Percentiles rank a stretch among this genome's conserved stretches.
Evolutionary conservation across 306 rosid genomes (phyloP).

Genomic region (Pyrus communis): DNA sequence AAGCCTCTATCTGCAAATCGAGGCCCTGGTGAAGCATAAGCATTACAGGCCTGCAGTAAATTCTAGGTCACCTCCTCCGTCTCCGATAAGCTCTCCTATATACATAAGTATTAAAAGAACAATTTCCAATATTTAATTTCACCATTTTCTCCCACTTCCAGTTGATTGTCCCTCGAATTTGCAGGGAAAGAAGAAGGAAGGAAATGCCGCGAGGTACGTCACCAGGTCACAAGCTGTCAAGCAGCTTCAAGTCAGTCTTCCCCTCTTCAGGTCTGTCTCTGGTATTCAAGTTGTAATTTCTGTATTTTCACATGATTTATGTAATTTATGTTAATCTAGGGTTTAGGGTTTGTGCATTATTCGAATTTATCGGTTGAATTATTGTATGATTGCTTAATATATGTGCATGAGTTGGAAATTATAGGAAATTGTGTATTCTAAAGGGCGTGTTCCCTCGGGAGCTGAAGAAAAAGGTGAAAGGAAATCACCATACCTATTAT

Average conservation of each 20-base stretch:
- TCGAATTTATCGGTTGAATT: too few relatives aligned
- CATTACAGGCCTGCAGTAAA: constrained; percentile 82
- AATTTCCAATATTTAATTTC: not conserved
- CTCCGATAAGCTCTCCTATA: not conserved
- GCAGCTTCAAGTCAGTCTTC: constrained; percentile 70
- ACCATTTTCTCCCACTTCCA: not conserved
- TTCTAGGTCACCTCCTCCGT: not conserved
- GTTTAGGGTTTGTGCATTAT: too few relatives aligned
- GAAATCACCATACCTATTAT: too few relatives aligned
- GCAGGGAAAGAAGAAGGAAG: constrained; percentile 95
- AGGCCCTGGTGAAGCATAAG: not conserved
- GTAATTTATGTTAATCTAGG: not conserved
- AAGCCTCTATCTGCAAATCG: too few relatives aligned
- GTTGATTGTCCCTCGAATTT: not conserved
- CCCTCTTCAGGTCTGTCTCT: constrained; percentile 62
- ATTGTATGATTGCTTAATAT: too few relatives aligned
- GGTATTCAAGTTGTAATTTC: not conserved
- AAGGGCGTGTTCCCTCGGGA: too few relatives aligned
- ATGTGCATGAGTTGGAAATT: too few relatives aligned
- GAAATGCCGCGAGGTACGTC: constrained; percentile 79
- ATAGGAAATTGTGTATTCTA: too few relatives aligned
- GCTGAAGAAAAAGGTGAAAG: too few relatives aligned
- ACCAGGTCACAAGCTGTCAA: constrained; percentile 81
- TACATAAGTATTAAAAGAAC: not conserved
- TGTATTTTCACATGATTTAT: not conserved